Evolutionary conservation across 345 rosid genomes (phyloP), one percentile per base, ranked within the genome.

Genomic region (Pugionium dolabratum): DNA sequence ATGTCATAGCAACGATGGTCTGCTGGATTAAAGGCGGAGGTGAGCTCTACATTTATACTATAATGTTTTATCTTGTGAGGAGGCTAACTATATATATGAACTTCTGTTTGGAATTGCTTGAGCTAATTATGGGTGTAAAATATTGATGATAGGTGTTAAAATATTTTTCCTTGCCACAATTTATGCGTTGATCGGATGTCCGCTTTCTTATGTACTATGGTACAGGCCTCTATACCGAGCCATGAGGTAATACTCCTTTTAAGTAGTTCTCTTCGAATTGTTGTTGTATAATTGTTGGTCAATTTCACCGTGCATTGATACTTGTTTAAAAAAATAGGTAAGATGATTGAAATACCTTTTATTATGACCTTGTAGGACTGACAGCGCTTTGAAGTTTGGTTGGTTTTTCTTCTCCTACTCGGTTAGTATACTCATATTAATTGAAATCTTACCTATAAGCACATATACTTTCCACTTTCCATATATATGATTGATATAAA

Each of bases 1-100:
- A 95, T 69, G 79, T 87, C 53, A 62, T 91, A 79, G 96, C 99
- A 11, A 83, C 88, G 41, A 89, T 74, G 9, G 85, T 91, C 40
- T 87, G 87, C 64, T 95, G 99, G 99, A 84, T 89, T 55, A 85
- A 80, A 79, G 94, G 96, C 34, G 99, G 96, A 30, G 99, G 99
- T 91, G 75, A 83, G 88, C 54, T 45, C 33, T 31, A 42, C 18
- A 18, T 31, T 9, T 54, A 4, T 44, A 49, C 40, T 25, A 26
- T 6, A 9, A 11, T 51, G 7, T 29, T 69, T 54, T 36, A 25
- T 47, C 18, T 7, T 54, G 26, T 4, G 42, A 25, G n/a, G 39
- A 8, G n/a, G 2, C 18, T 32, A 4, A 29, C 11, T 48, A 2
- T 5, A 8, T 40, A 40, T 61, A 59, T 18, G 44, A 64, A 33